Base-by-base conservation (phyloP, 2,329 filamentous ascomycete species). In the Cucurbitaria berberidis region DNA sequence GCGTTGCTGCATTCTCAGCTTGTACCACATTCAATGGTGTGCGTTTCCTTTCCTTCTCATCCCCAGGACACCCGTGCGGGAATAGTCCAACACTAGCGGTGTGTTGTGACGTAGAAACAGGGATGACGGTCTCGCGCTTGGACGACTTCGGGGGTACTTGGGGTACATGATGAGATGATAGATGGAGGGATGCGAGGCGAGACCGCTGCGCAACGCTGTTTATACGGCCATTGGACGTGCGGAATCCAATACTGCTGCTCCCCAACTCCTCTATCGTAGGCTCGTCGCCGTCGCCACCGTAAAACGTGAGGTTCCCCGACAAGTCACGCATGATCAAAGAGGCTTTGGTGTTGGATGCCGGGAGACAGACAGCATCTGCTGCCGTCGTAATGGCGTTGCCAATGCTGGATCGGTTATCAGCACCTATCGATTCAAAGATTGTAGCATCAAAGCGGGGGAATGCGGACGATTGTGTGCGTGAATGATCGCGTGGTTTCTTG, bases 401-500 rank as follows among this genome's bases (percentile, higher is more conserved):
- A 35, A 50, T 57, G 41, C 52, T 57, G 18, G 30, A 35, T 4
- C 35, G 53, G 3, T 16, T 10, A 16, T 46, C 21, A 24, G 43
- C 48, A 30, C 44, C 40, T 30, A 35, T 52, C 2, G 39, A 21
- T 21, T 52, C 53, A 24, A 61, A 26, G 30, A 48, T 41, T 11
- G 47, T 36, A n/a, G 62, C 21, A 34, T 67, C 66, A 46, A 70
- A 67, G 56, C 55, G 59, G 3, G 69, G 69, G 48, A 66, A 71
- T 11, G 67, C 64, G 11, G 66, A 66, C 11, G 65, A 70, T 48
- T 73, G 69, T 3, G 62, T 55, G 51, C 64, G 67, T 1, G 66
- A 68, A 36, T 53, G 64, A 9, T 54, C 54, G 29, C 61, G 57
- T 1, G 45, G 43, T 35, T 61, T 61, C 32, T 66, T 67, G 29